Base-by-base conservation (phyloP, 257 asterid genomes). In the Echium plantagineum region DNA sequence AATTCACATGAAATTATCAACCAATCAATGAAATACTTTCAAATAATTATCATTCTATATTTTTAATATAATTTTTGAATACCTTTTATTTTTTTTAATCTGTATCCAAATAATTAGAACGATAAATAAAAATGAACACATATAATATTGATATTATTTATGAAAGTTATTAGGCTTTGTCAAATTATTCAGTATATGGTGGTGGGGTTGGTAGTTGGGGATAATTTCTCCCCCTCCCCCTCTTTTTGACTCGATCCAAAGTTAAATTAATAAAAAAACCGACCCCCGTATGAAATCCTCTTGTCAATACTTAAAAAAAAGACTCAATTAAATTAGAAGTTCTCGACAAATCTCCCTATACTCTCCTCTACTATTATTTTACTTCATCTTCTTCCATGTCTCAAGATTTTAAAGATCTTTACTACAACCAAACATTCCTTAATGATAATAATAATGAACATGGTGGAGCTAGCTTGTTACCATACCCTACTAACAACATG, bases 251-350 rank as follows among this genome's bases (percentile, higher is more conserved):
- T 22, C 65, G 10, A 55, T 51, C 49, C 49, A 42, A 35, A 42
- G 12, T 42, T 42, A 10, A 42, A 42, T 1, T 10, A 10, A n/a
- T n/a, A 24, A 24, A 49, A 70, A 66, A 32, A 51, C 38, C 53
- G 35, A 65, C 60, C 70, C 77, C 84, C 77, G 66, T 64, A 17
- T 66, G 61, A 75, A 65, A 78, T 77, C 79, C 64, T 71, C 65
- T 75, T 75, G 85, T 84, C 95, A 85, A 83, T 82, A 75, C 82
- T 72, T 79, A 73, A 84, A 80, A 71, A n/a, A 80, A 72, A 78
- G 76, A 77, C 77, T 69, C 46, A 66, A n/a, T n/a, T n/a, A 22
- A 56, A 42, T 60, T 61, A 75, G 69, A 55, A 66, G 53, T 66
- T 24, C 67, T 81, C 60, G 83, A 85, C 86, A 81, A 84, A 66